phyloP scores from a whole-genome alignment of 2,329 filamentous ascomycete genomes.

The Bipolaris zeicola region DNA sequence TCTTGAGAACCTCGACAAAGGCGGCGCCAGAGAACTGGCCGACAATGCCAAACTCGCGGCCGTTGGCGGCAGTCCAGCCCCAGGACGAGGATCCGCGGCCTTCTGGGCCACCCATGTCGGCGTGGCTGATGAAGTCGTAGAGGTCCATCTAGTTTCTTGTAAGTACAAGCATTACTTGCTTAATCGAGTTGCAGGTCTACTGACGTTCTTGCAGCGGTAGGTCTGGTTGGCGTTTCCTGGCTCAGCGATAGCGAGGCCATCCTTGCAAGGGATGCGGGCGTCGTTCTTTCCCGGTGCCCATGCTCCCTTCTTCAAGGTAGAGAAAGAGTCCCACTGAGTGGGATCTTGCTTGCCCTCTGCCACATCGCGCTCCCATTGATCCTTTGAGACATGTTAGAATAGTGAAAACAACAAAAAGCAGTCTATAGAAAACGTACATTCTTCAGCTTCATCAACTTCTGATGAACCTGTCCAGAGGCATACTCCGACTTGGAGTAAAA shows the following conservation, averaged over 20 bases:
- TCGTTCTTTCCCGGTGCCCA: conserved; percentile 8
- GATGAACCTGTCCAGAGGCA: conserved; percentile 30
- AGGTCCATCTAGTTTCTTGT: conserved; percentile 53
- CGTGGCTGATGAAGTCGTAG: conserved; percentile 62
- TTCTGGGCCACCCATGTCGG: conserved; percentile 55
- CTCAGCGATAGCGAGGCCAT: conserved; percentile 31
- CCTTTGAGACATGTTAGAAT: conserved; percentile 7
- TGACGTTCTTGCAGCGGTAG: conserved; percentile 33
- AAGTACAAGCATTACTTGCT: conserved; percentile 26
- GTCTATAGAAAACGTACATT: conserved; percentile 13
- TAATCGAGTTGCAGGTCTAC: not conserved
- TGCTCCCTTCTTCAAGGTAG: conserved; percentile 23
- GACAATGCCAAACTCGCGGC: conserved; percentile 61
- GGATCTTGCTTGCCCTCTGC: conserved; percentile 25
- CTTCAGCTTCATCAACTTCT: conserved; percentile 36
- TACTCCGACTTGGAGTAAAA: conserved; percentile 32
- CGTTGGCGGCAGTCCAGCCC: conserved; percentile 59
- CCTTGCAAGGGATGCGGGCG: conserved; percentile 27
- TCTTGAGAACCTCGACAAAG: conserved; percentile 57
- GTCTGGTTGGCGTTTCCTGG: conserved; percentile 32
- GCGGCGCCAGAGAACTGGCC: conserved; percentile 60
- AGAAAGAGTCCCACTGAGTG: conserved; percentile 28
- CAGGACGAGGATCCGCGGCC: conserved; percentile 54
- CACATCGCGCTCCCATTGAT: conserved; percentile 31
- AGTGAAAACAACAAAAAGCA: not conserved